Percentiles rank a stretch among this genome's conserved stretches.
These are phyloP conservation scores for Teunomyces stri DNA, from an alignment of 805 yeast genomes.

Conservation along the genomic window DNA sequence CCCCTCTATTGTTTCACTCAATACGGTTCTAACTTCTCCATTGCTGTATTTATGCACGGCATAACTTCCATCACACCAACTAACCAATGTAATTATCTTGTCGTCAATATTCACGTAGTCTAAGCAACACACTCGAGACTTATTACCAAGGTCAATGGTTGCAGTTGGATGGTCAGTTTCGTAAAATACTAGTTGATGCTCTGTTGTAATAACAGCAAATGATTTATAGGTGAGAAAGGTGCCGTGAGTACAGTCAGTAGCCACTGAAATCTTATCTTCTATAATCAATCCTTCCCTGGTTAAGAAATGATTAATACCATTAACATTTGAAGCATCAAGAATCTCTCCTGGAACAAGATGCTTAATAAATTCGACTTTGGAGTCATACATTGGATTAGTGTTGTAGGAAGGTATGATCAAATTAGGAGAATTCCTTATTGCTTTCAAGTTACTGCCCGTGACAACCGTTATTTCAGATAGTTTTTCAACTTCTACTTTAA, in stretches of 20 bases:
- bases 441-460: background rate
- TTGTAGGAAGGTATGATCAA: background rate
- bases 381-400: background rate
- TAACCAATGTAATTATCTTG: background rate
- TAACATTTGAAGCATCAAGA: background rate
- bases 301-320: background rate
- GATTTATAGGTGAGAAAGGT: background rate
- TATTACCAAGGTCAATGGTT: background rate
- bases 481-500: background rate
- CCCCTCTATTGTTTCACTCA: background rate
- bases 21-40: background rate
- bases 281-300: background rate
- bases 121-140: background rate
- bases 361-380: background rate
- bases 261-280: background rate
- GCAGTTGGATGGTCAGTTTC: background rate
- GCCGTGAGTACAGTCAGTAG: background rate
- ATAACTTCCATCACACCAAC: slow-evolving; percentile 3
- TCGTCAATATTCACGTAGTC: no score
- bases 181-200: background rate
- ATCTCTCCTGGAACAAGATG: background rate
- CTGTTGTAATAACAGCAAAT: background rate
- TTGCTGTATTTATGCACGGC: background rate
- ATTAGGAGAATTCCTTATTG: background rate
- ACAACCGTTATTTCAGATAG: no score